These are phyloP conservation scores for Lactarius hengduanensis DNA, from an alignment of 768 basidiomycete species.

Conservation along the genomic window DNA sequence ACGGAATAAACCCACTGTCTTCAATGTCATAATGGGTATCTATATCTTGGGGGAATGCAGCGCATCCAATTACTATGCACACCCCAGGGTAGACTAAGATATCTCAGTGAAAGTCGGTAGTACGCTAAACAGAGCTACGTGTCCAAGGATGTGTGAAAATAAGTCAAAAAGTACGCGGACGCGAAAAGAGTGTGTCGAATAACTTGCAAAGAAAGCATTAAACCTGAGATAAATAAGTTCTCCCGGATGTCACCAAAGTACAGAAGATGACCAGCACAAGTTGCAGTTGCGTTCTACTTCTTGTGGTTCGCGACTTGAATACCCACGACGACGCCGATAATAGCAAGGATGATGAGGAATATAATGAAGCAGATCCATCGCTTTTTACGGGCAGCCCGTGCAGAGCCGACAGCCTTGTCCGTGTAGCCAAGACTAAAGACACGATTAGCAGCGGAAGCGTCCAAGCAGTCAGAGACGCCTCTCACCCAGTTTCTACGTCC, in stretches of 20 bases:
- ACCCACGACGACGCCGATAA: constrained; percentile 62
- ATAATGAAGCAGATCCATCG: constrained; percentile 96
- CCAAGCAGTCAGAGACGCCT: constrained; percentile 10
- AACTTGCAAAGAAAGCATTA: constrained; percentile 7
- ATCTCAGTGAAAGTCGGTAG: constrained; percentile 6
- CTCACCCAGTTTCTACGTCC: constrained; percentile 84
- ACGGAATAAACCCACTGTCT: not conserved
- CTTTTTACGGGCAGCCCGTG: constrained; percentile 88
- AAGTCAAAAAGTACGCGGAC: constrained; percentile 1
- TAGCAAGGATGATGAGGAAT: constrained; percentile 57
- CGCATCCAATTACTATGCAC: constrained; percentile 3
- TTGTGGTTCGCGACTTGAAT: constrained; percentile 51
- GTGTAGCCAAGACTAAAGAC: constrained; percentile 70
- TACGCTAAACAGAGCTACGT: constrained; percentile 6
- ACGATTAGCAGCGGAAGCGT: constrained; percentile 15
- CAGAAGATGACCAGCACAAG: not conserved
- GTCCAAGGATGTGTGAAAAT: constrained; percentile 13
- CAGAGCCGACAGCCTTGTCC: constrained; percentile 81
- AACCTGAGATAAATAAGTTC: constrained; percentile 11
- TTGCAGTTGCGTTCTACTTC: constrained; percentile 31
- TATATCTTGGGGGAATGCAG: constrained; percentile 4
- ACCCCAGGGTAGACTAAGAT: constrained; percentile 8
- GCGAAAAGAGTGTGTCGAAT: constrained; percentile 9
- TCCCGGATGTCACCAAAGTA: not conserved
- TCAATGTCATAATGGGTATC: constrained; percentile 17